Evolutionary conservation across 2,329 filamentous ascomycete species (phyloP).

Genomic region (Blastomyces percursus): DNA sequence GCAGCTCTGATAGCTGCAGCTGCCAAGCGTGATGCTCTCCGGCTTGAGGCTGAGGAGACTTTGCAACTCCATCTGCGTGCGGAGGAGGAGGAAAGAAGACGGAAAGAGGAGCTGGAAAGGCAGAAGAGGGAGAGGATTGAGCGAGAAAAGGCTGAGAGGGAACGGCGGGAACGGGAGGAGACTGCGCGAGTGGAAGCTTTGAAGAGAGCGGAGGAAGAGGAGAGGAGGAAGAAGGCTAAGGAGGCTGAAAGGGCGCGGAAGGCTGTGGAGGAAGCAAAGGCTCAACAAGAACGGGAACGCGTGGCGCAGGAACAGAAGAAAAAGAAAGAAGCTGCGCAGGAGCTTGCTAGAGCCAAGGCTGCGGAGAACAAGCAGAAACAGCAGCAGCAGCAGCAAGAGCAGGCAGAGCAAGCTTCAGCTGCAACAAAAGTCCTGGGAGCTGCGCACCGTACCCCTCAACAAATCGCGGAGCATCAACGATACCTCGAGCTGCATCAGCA

Average conservation of each 20-base stretch:
- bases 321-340: constrained; percentile 24
- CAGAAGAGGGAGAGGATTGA: constrained; percentile 34
- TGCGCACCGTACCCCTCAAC: constrained; percentile 23
- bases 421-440: constrained; percentile 18
- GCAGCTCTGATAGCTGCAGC: constrained; percentile 56
- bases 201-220: constrained; percentile 35
- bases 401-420: constrained; percentile 15
- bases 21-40: constrained; percentile 55
- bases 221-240: constrained; percentile 38
- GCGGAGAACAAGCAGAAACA: constrained; percentile 20
- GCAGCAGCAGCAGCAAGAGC: constrained; percentile 19
- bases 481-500: constrained; percentile 53
- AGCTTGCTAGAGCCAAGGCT: constrained; percentile 19
- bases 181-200: constrained; percentile 15
- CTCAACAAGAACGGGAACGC: constrained; percentile 15
- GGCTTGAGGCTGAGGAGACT: constrained; percentile 43
- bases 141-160: constrained; percentile 26
- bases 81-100: constrained; percentile 30
- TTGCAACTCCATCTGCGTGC: constrained; percentile 21
- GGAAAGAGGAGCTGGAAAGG: constrained; percentile 29
- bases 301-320: constrained; percentile 18
- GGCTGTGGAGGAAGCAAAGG: constrained; percentile 25
- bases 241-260: constrained; percentile 40
- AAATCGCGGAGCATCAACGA: constrained; percentile 35
- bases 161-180: constrained; percentile 20